These are phyloP conservation scores for Pseudogymnoascus sp. DNA, from an alignment of 2,329 filamentous ascomycete species.

Conservation along the genomic window DNA sequence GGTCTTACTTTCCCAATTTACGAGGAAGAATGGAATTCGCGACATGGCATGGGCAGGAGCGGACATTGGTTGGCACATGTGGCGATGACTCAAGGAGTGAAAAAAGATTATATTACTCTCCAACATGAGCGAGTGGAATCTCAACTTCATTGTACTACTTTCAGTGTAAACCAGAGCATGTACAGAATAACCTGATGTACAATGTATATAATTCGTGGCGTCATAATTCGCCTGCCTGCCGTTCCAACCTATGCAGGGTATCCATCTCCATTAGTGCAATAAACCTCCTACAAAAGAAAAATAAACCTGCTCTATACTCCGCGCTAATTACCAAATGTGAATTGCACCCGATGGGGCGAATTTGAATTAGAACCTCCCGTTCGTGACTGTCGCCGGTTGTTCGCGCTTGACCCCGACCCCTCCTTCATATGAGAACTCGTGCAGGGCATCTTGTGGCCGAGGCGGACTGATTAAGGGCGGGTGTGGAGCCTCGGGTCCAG, in stretches of 20 bases:
- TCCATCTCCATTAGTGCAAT: slow-evolving; percentile 4
- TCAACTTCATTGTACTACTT: slow-evolving; percentile 7
- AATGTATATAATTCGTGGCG: slow-evolving; percentile 1
- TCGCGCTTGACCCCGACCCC: slow-evolving; percentile 1
- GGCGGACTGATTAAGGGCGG: not conserved
- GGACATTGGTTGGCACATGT: not conserved
- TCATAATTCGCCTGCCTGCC: slow-evolving; percentile 3
- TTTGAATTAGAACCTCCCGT: slow-evolving; percentile 1
- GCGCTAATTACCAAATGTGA: slow-evolving; percentile 6
- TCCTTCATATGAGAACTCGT: slow-evolving; percentile 1
- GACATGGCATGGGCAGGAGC: not conserved
- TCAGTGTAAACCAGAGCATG: slow-evolving; percentile 2
- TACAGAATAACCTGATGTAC: slow-evolving; percentile 6
- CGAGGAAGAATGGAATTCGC: not conserved
- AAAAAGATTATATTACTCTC: not conserved
- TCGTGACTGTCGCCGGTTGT: not conserved
- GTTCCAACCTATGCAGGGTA: slow-evolving; percentile 1
- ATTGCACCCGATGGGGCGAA: not conserved
- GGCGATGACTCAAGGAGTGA: not conserved
- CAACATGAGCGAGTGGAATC: not conserved
- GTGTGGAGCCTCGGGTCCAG: not conserved
- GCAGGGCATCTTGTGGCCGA: not conserved
- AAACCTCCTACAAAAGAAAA: slow-evolving; percentile 6
- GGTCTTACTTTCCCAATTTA: not conserved
- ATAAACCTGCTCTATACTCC: slow-evolving; percentile 5